These are phyloP conservation scores for Arachnopeziza araneosa DNA, from an alignment of 2,329 filamentous ascomycete genomes.

Conservation along the genomic window DNA sequence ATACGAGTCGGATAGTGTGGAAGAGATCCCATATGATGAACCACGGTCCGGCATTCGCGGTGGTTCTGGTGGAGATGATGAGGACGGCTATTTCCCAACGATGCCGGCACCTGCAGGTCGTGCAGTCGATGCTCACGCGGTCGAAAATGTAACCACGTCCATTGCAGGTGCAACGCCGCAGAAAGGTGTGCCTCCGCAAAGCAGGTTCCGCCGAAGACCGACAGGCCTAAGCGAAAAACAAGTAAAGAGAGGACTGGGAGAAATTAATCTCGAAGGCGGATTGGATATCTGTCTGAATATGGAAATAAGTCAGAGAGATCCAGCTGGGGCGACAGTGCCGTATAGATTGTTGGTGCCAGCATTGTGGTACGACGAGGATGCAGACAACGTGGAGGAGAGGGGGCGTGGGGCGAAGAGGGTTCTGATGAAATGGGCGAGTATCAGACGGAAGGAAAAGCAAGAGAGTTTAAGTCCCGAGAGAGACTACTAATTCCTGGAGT, in stretches of 20 bases:
- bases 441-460: background rate
- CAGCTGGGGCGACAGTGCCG: conserved; percentile 78
- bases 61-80: conserved; percentile 37
- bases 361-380: conserved; percentile 47
- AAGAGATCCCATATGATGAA: background rate
- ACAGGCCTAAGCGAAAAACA: conserved; percentile 63
- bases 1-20: conserved; percentile 42
- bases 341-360: conserved; percentile 83
- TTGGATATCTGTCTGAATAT: conserved; percentile 85
- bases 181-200: conserved; percentile 3
- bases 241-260: conserved; percentile 43
- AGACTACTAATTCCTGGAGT: background rate
- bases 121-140: conserved; percentile 8
- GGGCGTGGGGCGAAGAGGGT: background rate
- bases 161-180: conserved; percentile 17
- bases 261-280: conserved; percentile 74
- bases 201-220: conserved; percentile 59
- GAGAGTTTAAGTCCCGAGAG: background rate
- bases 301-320: conserved; percentile 80
- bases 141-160: conserved; percentile 19
- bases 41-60: conserved; percentile 27
- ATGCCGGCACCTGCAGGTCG: conserved; percentile 14
- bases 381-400: background rate
- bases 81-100: conserved; percentile 50
- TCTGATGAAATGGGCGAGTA: background rate